These are phyloP conservation scores for Schrenkiella parvula DNA, from an alignment of 345 rosid genomes.

Conservation along the genomic window DNA sequence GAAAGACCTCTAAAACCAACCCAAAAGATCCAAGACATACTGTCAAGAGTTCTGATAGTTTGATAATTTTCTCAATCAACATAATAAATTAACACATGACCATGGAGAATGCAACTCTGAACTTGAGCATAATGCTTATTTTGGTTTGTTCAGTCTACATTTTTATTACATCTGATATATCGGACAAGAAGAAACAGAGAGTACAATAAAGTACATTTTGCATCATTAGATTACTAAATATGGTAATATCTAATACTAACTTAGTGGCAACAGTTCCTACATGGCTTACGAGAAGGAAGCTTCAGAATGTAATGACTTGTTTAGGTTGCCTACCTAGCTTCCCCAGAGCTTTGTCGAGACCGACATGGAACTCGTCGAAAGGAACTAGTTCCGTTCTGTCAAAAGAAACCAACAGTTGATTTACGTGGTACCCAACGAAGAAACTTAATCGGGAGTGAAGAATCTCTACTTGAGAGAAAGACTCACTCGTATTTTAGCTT, in stretches of 20 bases:
- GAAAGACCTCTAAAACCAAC: too few relatives aligned
- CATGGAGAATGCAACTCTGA: background rate
- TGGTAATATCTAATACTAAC: background rate
- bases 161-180: background rate
- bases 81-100: too few relatives aligned
- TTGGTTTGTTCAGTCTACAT: background rate
- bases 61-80: too few relatives aligned
- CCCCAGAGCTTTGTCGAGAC: constrained; percentile 69
- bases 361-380: constrained; percentile 53
- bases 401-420: background rate
- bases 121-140: background rate
- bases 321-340: constrained; percentile 82
- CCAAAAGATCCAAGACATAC: too few relatives aligned
- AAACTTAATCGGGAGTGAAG: background rate
- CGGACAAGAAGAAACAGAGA: background rate
- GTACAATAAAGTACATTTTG: background rate
- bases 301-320: constrained; percentile 70
- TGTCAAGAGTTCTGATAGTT: too few relatives aligned
- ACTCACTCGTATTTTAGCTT: constrained; percentile 80
- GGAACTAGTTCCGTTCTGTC: constrained; percentile 72
- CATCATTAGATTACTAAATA: constrained; percentile 4
- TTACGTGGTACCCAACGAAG: background rate
- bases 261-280: background rate
- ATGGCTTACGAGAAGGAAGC: background rate
- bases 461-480: background rate